phyloP scores from a whole-genome alignment of 164 flowering plant species.

The Aristolochia fimbriata region DNA sequence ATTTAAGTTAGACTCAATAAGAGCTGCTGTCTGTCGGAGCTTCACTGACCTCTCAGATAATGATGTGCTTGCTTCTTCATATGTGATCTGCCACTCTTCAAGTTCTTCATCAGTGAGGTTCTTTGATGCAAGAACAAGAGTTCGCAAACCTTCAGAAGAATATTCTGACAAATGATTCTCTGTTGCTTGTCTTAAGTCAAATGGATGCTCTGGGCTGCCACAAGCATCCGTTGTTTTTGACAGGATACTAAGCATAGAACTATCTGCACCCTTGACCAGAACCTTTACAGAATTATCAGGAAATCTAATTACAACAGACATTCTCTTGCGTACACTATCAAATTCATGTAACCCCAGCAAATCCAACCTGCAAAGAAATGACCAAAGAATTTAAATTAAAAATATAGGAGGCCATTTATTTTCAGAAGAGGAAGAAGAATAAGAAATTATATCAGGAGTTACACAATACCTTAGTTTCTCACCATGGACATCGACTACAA shows the following conservation, averaged over 20 bases:
- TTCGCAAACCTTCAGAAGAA: constrained; percentile 73
- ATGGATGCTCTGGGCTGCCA: constrained; percentile 10
- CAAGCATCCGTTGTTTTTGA: constrained; percentile 22
- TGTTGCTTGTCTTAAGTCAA: constrained; percentile 29
- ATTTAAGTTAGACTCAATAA: constrained; percentile 58
- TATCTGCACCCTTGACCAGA: constrained; percentile 91
- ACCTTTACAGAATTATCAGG: constrained; percentile 71
- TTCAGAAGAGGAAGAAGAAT: neutral
- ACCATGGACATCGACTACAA: constrained; percentile 74
- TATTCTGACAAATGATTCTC: constrained; percentile 58
- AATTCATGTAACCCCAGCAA: constrained; percentile 45
- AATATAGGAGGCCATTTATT: neutral
- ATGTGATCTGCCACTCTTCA: constrained; percentile 64
- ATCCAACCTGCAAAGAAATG: constrained; percentile 23
- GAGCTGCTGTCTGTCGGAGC: constrained; percentile 70
- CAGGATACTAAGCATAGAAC: constrained; percentile 60
- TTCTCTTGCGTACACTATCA: constrained; percentile 86
- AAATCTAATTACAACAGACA: constrained; percentile 85
- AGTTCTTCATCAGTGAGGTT: constrained; percentile 64
- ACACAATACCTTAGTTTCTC: constrained; percentile 58
- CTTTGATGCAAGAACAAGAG: constrained; percentile 77
- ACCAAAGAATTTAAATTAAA: neutral
- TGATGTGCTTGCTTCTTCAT: constrained; percentile 87
- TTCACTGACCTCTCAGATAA: constrained; percentile 61
- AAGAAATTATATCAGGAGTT: constrained; percentile 4